Evolutionary conservation across 116 monocot species (phyloP), one percentile per base, ranked within the genome.

Genomic region (Phalaenopsis hybrid): DNA sequence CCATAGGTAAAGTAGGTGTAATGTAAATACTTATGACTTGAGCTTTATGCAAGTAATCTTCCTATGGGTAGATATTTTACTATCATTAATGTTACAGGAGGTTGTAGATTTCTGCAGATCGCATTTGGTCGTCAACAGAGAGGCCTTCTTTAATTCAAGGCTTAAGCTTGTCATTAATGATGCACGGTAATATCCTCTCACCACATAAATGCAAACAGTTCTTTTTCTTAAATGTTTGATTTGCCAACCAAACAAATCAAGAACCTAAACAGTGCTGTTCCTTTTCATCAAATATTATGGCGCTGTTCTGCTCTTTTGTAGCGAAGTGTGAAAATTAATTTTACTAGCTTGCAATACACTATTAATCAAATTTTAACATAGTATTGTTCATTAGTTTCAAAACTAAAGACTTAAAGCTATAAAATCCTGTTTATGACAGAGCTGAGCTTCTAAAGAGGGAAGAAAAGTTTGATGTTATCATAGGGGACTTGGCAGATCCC

Each of bases 61-160:
- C 41, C 41, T 41, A 41, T 72, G 13, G 51, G 49, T 28, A 3
- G 23, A 13, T 31, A 25, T 77, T 51, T 21, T 77, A 20, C 18
- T 20, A 21, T n/a, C 8, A 43, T 51, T 28, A 0, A 12, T 77
- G 12, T 52, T 75, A 31, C 84, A 94, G 94, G 94, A 94, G 82
- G 94, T 94, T 18, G 94, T 94, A 5, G 89, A 90, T 74, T 94
- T 94, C 89, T 92, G 94, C 79, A 82, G 72, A 73, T 80, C 81
- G 6, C 76, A 94, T 51, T 86, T 94, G 23, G 81, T 78, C 12
- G 86, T 79, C 0, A 94, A 92, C 79, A 85, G 45, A 31, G 89
- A 90, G 5, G 90, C 89, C 20, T 94, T 94, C 86, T 83, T 79
- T 0, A 76, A 82, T 76, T 23, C 81, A 50, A 94, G 84, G 70